A percentile compares a stretch with the other conserved stretches of the same genome.
Conservation (phyloP, 1,284 basidiomycete genomes). For the Boletus semigastroideus region DNA sequence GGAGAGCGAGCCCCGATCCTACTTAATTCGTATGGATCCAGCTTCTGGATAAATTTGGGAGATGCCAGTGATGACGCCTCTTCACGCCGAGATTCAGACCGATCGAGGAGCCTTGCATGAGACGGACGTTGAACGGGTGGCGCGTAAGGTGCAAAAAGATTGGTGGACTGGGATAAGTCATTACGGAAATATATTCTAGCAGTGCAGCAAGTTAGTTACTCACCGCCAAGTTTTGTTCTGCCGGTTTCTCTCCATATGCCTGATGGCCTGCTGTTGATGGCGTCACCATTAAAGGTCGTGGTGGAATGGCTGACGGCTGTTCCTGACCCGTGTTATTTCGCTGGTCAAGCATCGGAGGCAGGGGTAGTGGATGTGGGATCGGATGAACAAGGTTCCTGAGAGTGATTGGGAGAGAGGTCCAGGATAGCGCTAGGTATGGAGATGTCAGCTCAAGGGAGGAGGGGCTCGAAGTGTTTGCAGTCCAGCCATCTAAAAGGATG, state of each 20-base stretch:
- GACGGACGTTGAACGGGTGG: constrained; percentile 26
- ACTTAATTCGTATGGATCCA: constrained; percentile 34
- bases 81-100: not conserved
- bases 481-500: constrained; percentile 26
- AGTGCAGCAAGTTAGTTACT: not conserved
- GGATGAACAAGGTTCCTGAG: constrained; percentile 24
- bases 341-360: not conserved
- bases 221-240: constrained; percentile 5
- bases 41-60: constrained; percentile 23
- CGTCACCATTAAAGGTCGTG: not conserved
- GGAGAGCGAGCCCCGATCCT: not conserved
- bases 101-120: constrained; percentile 7
- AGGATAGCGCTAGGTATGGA: constrained; percentile 30
- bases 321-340: not conserved
- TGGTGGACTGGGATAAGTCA: constrained; percentile 5
- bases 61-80: not conserved
- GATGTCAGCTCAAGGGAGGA: constrained; percentile 10
- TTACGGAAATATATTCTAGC: not conserved
- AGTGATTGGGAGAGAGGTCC: constrained; percentile 18
- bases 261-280: not conserved
- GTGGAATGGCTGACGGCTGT: not conserved
- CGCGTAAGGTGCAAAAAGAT: constrained; percentile 26
- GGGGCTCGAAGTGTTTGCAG: constrained; percentile 14
- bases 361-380: constrained; percentile 19
- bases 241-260: not conserved